These are phyloP conservation scores for Neurospora africana DNA, from an alignment of 495 filamentous ascomycete genomes.

Conservation along the genomic window DNA sequence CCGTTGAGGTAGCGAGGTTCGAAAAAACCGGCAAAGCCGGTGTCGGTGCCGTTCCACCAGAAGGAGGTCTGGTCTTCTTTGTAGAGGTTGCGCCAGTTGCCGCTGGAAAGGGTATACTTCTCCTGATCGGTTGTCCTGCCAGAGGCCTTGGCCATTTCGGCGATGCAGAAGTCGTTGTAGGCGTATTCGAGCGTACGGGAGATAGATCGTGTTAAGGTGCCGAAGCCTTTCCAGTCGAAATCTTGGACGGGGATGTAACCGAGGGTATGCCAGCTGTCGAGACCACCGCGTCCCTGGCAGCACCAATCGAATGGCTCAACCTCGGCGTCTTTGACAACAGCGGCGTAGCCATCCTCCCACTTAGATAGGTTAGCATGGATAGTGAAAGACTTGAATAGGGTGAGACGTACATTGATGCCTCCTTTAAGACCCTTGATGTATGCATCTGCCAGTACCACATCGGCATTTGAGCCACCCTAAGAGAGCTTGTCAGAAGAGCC, in stretches of 20 bases:
- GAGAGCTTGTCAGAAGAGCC: background rate
- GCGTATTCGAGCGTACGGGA: conserved; percentile 67
- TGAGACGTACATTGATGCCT: conserved; percentile 44
- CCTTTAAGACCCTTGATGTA: conserved; percentile 56
- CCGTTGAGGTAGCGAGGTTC: conserved; percentile 57
- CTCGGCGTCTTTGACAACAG: conserved; percentile 67
- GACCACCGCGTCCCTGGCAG: conserved; percentile 57
- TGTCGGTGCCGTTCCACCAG: conserved; percentile 46
- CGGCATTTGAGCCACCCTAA: conserved; percentile 67
- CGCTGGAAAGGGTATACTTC: conserved; percentile 51
- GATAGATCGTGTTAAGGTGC: conserved; percentile 59
- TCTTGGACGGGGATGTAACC: conserved; percentile 62
- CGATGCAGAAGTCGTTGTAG: conserved; percentile 68
- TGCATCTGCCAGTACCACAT: conserved; percentile 58
- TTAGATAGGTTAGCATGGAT: conserved; percentile 9
- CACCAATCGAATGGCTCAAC: conserved; percentile 63
- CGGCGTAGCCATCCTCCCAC: conserved; percentile 63
- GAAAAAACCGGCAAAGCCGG: conserved; percentile 57
- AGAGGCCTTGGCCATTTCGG: conserved; percentile 48
- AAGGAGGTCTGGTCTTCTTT: conserved; percentile 50
- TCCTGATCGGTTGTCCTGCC: conserved; percentile 43
- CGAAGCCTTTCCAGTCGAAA: conserved; percentile 55
- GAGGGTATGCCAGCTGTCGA: conserved; percentile 56
- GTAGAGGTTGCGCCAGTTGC: conserved; percentile 62
- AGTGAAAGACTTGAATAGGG: background rate